These are phyloP conservation scores for Aspergillus pseudonomiae DNA, from an alignment of 2,329 filamentous ascomycete species.

Conservation along the genomic window DNA sequence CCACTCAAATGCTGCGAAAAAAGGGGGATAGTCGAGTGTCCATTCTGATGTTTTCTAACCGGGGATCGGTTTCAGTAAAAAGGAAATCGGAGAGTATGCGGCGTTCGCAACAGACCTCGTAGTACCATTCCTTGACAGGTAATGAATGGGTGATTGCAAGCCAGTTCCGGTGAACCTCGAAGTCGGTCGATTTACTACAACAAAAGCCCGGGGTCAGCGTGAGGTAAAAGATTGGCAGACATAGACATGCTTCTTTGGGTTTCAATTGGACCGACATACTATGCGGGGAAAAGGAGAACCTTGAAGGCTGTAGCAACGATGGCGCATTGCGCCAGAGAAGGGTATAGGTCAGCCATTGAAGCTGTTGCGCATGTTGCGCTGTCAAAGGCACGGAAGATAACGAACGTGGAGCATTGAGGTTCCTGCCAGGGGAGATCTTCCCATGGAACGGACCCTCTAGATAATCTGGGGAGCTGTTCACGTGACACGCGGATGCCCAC, in stretches of 20 bases:
- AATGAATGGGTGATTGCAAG: conserved; percentile 91
- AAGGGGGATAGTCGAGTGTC: conserved; percentile 98
- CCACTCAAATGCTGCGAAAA: conserved; percentile 98
- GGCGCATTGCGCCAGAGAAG: conserved; percentile 86
- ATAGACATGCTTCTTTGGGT: conserved; percentile 3
- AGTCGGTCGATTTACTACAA: conserved; percentile 92
- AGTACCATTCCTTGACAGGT: conserved; percentile 89
- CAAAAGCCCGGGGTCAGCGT: conserved; percentile 1
- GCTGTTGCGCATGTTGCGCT: conserved; percentile 28
- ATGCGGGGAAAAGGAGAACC: conserved; percentile 87
- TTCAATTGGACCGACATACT: conserved; percentile 64
- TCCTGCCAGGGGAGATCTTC: conserved; percentile 1
- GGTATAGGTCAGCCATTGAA: conserved; percentile 77
- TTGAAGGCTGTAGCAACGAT: conserved; percentile 86
- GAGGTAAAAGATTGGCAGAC: conserved; percentile 8
- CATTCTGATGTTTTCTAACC: conserved; percentile 87
- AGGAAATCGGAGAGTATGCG: neutral
- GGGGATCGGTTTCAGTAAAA: neutral
- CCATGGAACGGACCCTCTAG: conserved; percentile 7
- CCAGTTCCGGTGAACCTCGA: conserved; percentile 99
- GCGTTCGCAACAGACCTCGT: conserved; percentile 62
- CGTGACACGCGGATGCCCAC: conserved; percentile 17
- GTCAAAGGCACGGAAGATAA: conserved; percentile 8
- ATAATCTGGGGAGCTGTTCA: conserved; percentile 20
- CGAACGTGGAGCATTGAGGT: neutral